Evolutionary conservation across 169 alveolate species (phyloP).

Genomic region (Babesia sp.): DNA sequence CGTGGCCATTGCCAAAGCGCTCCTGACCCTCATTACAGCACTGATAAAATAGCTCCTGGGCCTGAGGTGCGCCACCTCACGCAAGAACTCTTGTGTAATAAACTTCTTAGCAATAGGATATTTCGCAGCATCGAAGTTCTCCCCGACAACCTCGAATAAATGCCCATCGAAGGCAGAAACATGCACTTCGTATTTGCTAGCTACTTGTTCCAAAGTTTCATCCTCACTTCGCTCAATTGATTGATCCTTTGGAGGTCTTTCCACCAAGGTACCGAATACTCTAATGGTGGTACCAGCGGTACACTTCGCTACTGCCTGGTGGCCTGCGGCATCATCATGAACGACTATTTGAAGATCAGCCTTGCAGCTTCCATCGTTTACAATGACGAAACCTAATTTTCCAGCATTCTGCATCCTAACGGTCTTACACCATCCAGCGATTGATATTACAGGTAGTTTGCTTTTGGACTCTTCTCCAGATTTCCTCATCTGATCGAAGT

Average conservation of each 20-base stretch:
- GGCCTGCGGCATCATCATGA: constrained; percentile 81
- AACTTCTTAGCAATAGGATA: constrained; percentile 94
- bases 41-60: constrained; percentile 95
- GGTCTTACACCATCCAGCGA: constrained; percentile 95
- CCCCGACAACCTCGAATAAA: constrained; percentile 77
- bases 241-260: constrained; percentile 85
- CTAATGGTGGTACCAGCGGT: constrained; percentile 85
- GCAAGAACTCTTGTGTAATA: constrained; percentile 90
- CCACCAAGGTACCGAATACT: constrained; percentile 88
- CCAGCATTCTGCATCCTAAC: constrained; percentile 92
- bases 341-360: constrained; percentile 92
- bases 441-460: background rate
- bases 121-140: constrained; percentile 86
- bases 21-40: constrained; percentile 92
- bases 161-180: constrained; percentile 60
- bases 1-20: constrained; percentile 93
- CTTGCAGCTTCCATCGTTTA: constrained; percentile 94
- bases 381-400: constrained; percentile 86
- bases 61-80: constrained; percentile 96
- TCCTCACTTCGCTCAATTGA: constrained; percentile 40
- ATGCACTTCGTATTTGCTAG: constrained; percentile 63
- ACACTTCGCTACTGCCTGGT: constrained; percentile 74
- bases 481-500: background rate
- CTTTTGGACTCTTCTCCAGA: background rate
- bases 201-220: constrained; percentile 64